Percentiles rank a stretch among this genome's conserved stretches.
Evolutionary conservation across 2,329 filamentous ascomycete species (phyloP).

Genomic region (Diaporthe citriasiana): DNA sequence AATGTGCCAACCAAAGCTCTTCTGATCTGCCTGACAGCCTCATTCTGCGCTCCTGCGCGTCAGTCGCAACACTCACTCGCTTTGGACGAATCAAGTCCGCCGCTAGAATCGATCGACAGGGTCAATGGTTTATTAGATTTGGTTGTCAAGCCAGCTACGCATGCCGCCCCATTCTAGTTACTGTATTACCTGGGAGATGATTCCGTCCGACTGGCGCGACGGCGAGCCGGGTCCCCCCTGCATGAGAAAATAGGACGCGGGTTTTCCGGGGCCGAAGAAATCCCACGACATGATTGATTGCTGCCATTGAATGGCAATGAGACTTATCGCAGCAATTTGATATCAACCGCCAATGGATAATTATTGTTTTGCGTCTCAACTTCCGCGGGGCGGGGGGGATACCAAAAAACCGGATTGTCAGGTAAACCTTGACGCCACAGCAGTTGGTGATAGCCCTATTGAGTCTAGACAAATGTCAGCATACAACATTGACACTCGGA

Average conservation of each 20-base stretch:
- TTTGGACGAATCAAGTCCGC: background rate
- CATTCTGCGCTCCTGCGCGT: background rate
- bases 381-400: background rate
- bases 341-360: background rate
- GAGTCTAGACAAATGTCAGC: background rate
- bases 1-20: background rate
- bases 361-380: background rate
- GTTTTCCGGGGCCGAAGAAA: slow-evolving; percentile 7
- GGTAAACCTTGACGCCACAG: background rate
- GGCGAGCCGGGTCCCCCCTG: background rate
- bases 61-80: background rate
- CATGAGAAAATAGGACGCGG: background rate
- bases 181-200: slow-evolving; percentile 5
- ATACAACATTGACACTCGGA: background rate
- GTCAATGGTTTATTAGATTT: slow-evolving; percentile 8
- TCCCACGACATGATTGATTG: background rate
- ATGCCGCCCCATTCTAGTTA: background rate
- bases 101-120: slow-evolving; percentile 26
- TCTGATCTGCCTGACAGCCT: background rate
- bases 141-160: background rate
- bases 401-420: background rate
- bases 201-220: slow-evolving; percentile 12
- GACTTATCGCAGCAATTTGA: background rate
- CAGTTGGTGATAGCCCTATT: background rate
- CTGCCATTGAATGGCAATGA: background rate